Base-by-base conservation (phyloP, 2,329 filamentous ascomycete genomes). In the Venturia effusa region DNA sequence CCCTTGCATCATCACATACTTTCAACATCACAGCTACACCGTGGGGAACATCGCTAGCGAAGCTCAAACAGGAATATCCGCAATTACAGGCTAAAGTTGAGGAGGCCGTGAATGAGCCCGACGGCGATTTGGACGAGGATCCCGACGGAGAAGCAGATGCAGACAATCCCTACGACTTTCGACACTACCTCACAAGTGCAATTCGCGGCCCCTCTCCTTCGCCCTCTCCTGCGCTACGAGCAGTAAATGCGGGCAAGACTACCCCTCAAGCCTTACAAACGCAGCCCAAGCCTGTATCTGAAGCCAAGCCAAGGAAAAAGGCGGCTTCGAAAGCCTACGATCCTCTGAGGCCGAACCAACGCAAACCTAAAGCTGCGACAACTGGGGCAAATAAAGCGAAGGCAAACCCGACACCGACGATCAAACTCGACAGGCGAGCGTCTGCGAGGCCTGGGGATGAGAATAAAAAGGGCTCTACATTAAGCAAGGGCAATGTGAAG, bases 1-100 rank as follows among this genome's bases (percentile, higher is more conserved):
- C 85, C 61, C 79, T 97, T 63, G 85, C 90, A 71, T 88, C 87
- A n/a, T 86, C 87, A 45, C 88, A 96, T 75, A 87, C 90, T 70
- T 92, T 96, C 87, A 97, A 96, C 74, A 77, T 96, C 63, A 85
- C 84, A 62, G 84, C 82, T 64, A 85, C 85, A 17, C 89, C 88
- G 2, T 83, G 81, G 67, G 87, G 88, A 69, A 78, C 80, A 63
- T 84, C 90, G 68, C 75, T 81, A 62, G 82, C 83, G 37, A 84
- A 82, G 69, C 79, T 95, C 48, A 81, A 84, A 59, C 81, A 84
- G 61, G 81, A 87, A 70, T 86, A 90, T 71, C 80, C 85, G 11
- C 89, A 90, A 66, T 80, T 94, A 43, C 79, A 76, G 70, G 61
- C 71, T 67, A 67, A 73, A 70, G 27, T 34, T 6, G 30, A 67